Evolutionary conservation across 2,329 filamentous ascomycete species (phyloP).

Genomic region (Diaporthe capsici): DNA sequence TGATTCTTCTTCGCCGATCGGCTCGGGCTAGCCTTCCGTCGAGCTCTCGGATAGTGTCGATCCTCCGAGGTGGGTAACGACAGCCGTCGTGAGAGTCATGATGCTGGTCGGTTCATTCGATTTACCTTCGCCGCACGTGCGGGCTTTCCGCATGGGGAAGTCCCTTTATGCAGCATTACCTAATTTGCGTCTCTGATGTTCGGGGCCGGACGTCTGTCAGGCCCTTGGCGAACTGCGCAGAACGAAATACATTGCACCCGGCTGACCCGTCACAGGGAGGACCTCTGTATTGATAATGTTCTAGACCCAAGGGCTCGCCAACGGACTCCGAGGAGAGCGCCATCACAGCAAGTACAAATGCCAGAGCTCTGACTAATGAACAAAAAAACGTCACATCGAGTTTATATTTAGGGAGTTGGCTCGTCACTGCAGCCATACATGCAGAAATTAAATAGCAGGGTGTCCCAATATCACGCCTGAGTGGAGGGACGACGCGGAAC

Average conservation of each 20-base stretch:
- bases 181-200: conserved; percentile 10
- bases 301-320: background rate
- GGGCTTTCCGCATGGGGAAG: conserved; percentile 3
- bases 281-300: background rate
- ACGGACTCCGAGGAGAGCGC: background rate
- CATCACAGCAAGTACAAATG: background rate
- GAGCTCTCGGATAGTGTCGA: conserved; percentile 7
- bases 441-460: background rate
- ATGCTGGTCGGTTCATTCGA: conserved; percentile 17
- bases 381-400: background rate
- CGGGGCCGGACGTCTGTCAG: background rate
- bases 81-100: background rate
- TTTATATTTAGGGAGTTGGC: background rate
- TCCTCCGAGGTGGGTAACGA: conserved; percentile 7
- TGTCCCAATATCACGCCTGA: background rate
- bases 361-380: background rate
- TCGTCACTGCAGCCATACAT: background rate
- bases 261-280: background rate
- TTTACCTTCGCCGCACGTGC: conserved; percentile 4
- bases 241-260: background rate
- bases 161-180: conserved; percentile 11
- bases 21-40: background rate
- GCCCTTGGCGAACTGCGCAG: background rate
- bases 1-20: conserved; percentile 1
- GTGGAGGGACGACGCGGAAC: background rate